Base-by-base conservation (phyloP, 2,329 filamentous ascomycete genomes). In the Aciculosporium take region DNA sequence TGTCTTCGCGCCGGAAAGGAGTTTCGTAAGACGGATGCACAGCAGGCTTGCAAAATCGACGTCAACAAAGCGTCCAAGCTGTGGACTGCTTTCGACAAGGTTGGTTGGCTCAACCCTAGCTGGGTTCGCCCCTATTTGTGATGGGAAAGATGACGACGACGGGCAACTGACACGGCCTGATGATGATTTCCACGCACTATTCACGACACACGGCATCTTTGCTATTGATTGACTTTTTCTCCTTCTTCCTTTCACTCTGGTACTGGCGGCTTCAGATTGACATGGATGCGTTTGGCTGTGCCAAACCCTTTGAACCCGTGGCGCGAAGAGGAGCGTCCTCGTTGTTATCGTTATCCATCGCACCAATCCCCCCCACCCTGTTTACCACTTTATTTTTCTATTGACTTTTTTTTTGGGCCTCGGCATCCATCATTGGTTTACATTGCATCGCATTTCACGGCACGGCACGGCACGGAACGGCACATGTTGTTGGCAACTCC, bases 11-110 rank as follows among this genome's bases (percentile, higher is more conserved):
- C 76, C 28, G 73, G 74, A 56, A 91, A 93, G 61, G 83, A 88
- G 54, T 95, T 94, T 60, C 80, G 85, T 58, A 94, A 94, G 72
- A 96, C 89, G 1, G 85, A 94, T 57, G 86, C 87, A 5, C 89
- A 96, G 60, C 84, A 94, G 59, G 86, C 85, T n/a, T 94, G 86
- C 72, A 93, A 93, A 67, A 94, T 95, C 48, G 89, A 96, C 54
- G 89, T 96, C 58, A 95, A 95, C 69, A 96, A 95, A 68, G 86
- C 88, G 3, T 93, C 85, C 49, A 89, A 89, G 60, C 69, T 96
- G 36, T 94, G 86, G 84, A 79, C 79, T 29, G 86, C 86, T 5
- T 96, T 85, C 56, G 84, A 94, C 38, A 81, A 79, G 52, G 84
- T 91, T 29, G 83, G 82, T 51, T 94, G 87, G 85, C 77, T 94